Conservation (phyloP, 768 basidiomycete genomes). For the Mycena floridula region DNA sequence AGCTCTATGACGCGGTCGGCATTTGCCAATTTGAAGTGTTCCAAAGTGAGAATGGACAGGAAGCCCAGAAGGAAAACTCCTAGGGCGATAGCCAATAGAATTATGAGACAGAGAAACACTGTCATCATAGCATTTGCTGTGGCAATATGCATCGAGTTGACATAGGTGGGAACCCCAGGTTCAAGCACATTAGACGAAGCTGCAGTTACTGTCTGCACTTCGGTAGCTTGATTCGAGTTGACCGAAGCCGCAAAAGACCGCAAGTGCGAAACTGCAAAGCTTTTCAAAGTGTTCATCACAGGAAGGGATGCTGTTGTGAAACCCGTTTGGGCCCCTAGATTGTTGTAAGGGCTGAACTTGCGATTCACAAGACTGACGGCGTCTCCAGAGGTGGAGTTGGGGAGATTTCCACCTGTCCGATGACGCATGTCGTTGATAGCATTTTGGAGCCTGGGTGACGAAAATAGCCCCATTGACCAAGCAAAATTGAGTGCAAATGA, state of each 20-base stretch:
- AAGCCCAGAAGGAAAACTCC: constrained; percentile 49
- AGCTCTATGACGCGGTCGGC: constrained; percentile 11
- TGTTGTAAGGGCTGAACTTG: constrained; percentile 74
- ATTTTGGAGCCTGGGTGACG: constrained; percentile 53
- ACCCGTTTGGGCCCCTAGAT: background rate
- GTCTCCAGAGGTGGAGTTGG: constrained; percentile 50
- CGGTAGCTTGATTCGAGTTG: constrained; percentile 12
- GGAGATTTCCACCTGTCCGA: constrained; percentile 72
- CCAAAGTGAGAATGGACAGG: constrained; percentile 28
- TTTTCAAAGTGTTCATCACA: background rate
- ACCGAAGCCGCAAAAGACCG: background rate
- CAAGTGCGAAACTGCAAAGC: background rate
- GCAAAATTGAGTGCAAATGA: constrained; percentile 82
- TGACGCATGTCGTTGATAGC: constrained; percentile 82
- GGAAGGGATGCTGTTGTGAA: background rate
- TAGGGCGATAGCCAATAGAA: constrained; percentile 55
- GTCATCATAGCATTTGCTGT: constrained; percentile 90
- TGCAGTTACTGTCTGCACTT: constrained; percentile 62
- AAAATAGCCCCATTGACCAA: constrained; percentile 79
- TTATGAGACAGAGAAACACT: constrained; percentile 68
- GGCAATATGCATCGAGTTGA: constrained; percentile 70
- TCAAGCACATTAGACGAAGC: constrained; percentile 61
- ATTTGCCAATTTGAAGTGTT: constrained; percentile 17
- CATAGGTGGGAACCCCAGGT: constrained; percentile 80
- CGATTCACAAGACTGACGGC: constrained; percentile 78